Conservation (phyloP, 352 stramenopile genomes). For the Sclerospora graminicola region DNA sequence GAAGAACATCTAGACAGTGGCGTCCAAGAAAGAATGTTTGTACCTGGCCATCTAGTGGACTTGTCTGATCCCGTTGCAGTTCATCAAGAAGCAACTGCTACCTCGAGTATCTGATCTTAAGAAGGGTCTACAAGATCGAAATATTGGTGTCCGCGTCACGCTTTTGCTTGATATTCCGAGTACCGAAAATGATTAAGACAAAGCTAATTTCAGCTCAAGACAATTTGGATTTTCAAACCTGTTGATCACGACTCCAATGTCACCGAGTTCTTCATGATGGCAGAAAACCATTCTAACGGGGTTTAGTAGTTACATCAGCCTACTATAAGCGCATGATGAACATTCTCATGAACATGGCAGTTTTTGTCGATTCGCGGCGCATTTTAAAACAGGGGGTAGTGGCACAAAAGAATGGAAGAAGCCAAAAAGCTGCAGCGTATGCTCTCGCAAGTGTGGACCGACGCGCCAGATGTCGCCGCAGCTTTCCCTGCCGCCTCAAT, state of each 20-base stretch:
- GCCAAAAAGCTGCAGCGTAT: constrained; percentile 50
- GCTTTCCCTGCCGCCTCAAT: too few relatives aligned
- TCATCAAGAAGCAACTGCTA: constrained; percentile 61
- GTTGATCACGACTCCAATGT: constrained; percentile 20
- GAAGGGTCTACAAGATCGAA: constrained; percentile 39
- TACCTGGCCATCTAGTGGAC: constrained; percentile 84
- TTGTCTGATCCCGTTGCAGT: constrained; percentile 41
- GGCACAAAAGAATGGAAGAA: constrained; percentile 36
- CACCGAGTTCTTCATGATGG: constrained; percentile 52
- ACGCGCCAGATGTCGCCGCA: too few relatives aligned
- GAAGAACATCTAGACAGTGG: constrained; percentile 51
- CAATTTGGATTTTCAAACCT: constrained; percentile 38
- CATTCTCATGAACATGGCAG: constrained; percentile 54
- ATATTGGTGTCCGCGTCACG: constrained; percentile 58
- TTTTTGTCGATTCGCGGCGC: too few relatives aligned
- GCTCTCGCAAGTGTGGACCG: constrained; percentile 43
- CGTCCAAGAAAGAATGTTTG: constrained; percentile 24
- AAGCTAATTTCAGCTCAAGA: constrained; percentile 44
- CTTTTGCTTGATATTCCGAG: constrained; percentile 44
- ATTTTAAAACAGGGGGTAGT: constrained; percentile 44
- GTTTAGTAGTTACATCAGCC: constrained; percentile 17
- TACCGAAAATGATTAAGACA: constrained; percentile 37
- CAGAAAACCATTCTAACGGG: constrained; percentile 48
- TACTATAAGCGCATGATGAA: constrained; percentile 54
- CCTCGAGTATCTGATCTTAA: constrained; percentile 67